Conservation (phyloP, 2,329 filamentous ascomycete genomes). For the Colletotrichum eleusines region DNA sequence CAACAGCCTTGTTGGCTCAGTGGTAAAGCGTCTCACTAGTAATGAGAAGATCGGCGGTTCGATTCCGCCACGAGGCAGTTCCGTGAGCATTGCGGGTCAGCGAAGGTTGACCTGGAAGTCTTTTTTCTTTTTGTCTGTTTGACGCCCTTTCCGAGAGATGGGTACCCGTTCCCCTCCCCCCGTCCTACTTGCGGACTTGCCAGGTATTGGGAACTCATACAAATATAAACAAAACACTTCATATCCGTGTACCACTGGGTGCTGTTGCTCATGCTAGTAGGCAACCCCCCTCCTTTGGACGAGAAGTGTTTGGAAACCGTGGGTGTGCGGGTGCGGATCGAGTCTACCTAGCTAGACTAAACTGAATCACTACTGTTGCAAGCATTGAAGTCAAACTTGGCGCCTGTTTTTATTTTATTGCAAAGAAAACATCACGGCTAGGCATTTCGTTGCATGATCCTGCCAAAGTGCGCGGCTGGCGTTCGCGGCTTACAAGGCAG, state of each 20-base stretch:
- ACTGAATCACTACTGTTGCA: too few relatives aligned
- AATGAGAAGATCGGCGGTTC: conserved; percentile 28
- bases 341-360: too few relatives aligned
- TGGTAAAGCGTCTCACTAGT: conserved; percentile 18
- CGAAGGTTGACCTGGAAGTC: too few relatives aligned
- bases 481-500: too few relatives aligned
- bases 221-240: not conserved
- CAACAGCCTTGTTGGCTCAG: conserved; percentile 4
- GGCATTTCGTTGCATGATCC: too few relatives aligned
- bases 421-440: too few relatives aligned
- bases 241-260: not conserved
- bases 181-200: not conserved
- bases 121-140: not conserved
- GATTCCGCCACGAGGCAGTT: conserved; percentile 7
- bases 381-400: too few relatives aligned
- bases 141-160: not conserved
- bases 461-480: not conserved
- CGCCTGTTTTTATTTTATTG: too few relatives aligned
- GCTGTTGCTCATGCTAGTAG: not conserved
- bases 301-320: too few relatives aligned
- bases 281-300: too few relatives aligned
- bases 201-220: not conserved
- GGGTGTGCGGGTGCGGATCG: too few relatives aligned
- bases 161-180: not conserved
- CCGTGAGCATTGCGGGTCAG: not conserved